phyloP scores from a whole-genome alignment of 176 grass and related monocot species.

The Guadua angustifolia region DNA sequence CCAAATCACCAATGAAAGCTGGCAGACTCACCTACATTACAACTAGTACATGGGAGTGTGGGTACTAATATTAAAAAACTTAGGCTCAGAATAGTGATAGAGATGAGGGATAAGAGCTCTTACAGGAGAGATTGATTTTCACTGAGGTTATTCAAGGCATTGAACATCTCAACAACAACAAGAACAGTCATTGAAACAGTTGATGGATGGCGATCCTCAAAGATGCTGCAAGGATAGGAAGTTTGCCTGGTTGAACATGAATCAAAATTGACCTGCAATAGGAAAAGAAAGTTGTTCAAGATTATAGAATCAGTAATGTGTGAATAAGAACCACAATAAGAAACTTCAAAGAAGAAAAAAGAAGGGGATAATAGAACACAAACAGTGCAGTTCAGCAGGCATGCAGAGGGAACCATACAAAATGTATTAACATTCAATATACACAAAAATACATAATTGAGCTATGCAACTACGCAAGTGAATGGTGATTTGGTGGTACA shows the following conservation, averaged over 20 bases:
- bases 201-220: conserved; percentile 93
- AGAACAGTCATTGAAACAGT: conserved; percentile 99
- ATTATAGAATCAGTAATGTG: background rate
- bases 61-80: background rate
- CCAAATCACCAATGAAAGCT: background rate
- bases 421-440: conserved; percentile 12
- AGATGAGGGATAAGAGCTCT: conserved; percentile 41
- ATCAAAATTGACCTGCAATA: conserved; percentile 92
- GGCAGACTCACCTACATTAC: background rate
- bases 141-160: conserved; percentile 99
- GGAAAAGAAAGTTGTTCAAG: conserved; percentile 15
- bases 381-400: background rate
- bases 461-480: conserved; percentile 21
- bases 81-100: conserved; percentile 1
- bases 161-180: conserved; percentile 99
- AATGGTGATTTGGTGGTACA: conserved; percentile 1
- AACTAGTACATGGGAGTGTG: background rate
- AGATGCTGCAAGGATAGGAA: conserved; percentile 90
- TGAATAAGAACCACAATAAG: conserved; percentile 2
- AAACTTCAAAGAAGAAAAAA: conserved; percentile 33
- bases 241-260: conserved; percentile 88
- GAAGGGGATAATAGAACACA: background rate
- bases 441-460: conserved; percentile 27
- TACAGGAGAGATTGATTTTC: conserved; percentile 99
- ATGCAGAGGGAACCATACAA: conserved; percentile 28